Base-by-base conservation (phyloP, 1,139 yeast species). In the Sugiyamaella sp. region DNA sequence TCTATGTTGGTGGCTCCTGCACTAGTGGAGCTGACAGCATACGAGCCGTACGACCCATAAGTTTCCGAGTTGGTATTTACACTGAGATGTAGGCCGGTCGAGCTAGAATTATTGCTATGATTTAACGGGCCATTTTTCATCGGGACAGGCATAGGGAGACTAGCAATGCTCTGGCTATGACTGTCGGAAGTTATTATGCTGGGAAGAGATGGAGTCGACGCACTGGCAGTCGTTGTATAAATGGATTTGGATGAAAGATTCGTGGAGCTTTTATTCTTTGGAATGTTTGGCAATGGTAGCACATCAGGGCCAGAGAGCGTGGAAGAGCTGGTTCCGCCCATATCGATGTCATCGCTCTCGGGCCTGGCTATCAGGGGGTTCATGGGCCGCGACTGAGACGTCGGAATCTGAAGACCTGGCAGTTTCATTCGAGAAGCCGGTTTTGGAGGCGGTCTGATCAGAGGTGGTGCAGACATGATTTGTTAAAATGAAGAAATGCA, bases 401-500 rank as follows among this genome's bases (percentile, higher is more conserved):
- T 43, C 19, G 66, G 67, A 8, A 69, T 67, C 8, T 64, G 54
- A 24, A 69, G 57, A n/a, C 70, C 60, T 12, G 72, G 71, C n/a
- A 71, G 66, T 46, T 67, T 69, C 51, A 68, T 59, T 32, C 66
- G 59, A 9, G 69, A 65, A 1, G 69, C 62, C 51, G 63, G 53
- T 21, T 66, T 65, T 1, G 60, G 38, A 1, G 69, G 69, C 9
- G 68, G 71, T 29, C 70, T 66, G 4, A 69, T 62, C 16, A 68
- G 49, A 20, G 71, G 72, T 9, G 71, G 71, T 1, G 68, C 70
- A 1, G 71, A 67, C 71, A 68, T 68, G 24, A 19, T 27, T 9
- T 40, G 16, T 20, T n/a, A n/a, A n/a, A n/a, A n/a, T n/a, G n/a
- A 16, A 38, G 22, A 19, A 16, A 38, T 38, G 41, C 25, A 6